Evolutionary conservation across 176 grass and related monocot species (phyloP).

Genomic region (Calamus simplicifolius): DNA sequence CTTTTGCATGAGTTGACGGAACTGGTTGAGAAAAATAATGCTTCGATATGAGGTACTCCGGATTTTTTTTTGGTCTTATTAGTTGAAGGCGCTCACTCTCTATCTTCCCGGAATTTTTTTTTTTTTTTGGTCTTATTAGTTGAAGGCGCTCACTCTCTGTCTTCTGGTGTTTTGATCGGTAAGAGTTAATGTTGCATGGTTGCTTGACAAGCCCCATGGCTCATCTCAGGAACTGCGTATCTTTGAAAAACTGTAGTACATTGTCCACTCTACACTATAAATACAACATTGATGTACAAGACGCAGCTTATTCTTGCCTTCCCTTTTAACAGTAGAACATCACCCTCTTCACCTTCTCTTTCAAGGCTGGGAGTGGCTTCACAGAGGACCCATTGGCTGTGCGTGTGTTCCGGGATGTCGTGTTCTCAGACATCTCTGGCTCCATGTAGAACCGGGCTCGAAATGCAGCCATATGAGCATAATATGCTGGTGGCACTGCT

Average conservation of each 20-base stretch:
- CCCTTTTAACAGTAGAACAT: constrained; percentile 94
- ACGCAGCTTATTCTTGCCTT: background rate
- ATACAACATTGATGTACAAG: constrained; percentile 36
- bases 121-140: no score
- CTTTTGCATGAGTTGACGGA: no score
- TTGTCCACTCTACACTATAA: constrained; percentile 39
- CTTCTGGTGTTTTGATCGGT: no score
- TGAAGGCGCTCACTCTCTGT: no score
- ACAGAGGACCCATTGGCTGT: constrained; percentile 47
- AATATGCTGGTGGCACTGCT: constrained; percentile 96
- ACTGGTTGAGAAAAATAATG: no score
- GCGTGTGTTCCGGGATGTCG: constrained; percentile 37
- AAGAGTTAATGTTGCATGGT: background rate
- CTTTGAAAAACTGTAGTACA: constrained; percentile 1
- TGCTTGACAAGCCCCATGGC: background rate
- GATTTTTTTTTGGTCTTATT: no score
- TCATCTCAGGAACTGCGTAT: no score
- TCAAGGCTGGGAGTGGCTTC: constrained; percentile 79
- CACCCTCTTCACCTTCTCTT: constrained; percentile 99
- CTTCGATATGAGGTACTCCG: no score
- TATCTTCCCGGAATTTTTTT: no score
- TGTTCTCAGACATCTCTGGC: constrained; percentile 54
- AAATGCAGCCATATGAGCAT: constrained; percentile 90
- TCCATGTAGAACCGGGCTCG: constrained; percentile 97
- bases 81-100: no score